phyloP scores from a whole-genome alignment of 306 rosid genomes.

The Quillaja saponaria region DNA sequence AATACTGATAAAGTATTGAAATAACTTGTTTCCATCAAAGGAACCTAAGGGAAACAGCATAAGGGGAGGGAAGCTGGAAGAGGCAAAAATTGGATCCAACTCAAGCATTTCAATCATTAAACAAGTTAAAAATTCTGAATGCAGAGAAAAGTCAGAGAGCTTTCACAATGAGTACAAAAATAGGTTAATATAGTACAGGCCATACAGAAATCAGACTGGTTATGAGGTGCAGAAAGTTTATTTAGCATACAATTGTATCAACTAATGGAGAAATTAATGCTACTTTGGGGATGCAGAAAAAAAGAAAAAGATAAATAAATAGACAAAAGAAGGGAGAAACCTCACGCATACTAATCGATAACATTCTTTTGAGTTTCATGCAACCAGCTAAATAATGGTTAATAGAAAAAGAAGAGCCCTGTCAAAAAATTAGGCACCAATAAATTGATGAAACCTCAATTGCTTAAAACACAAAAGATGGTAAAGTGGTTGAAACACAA shows the following conservation, averaged over 20 bases:
- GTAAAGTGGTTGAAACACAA: neutral
- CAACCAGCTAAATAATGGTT: neutral
- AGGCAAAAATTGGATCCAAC: neutral
- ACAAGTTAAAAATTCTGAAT: neutral
- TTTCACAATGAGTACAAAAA: conserved; percentile 13
- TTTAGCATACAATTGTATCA: conserved; percentile 9
- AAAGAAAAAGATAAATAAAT: neutral
- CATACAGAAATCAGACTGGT: conserved; percentile 12
- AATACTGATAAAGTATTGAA: neutral
- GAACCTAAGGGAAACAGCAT: conserved; percentile 4
- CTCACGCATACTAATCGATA: neutral
- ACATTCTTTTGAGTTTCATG: neutral
- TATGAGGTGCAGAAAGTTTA: conserved; percentile 19
- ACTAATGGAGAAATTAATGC: neutral
- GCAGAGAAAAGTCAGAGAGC: neutral
- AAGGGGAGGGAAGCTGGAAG: neutral
- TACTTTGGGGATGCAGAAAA: neutral
- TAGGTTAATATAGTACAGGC: conserved; percentile 10
- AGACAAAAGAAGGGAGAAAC: conserved; percentile 1
- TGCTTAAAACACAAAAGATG: neutral
- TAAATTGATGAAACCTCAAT: no score
- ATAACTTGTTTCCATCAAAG: conserved; percentile 4
- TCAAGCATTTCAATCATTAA: conserved; percentile 16
- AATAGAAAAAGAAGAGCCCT: neutral
- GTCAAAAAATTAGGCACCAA: neutral